These are phyloP conservation scores for Kodamaea kakaduensis DNA, from an alignment of 805 yeast genomes.

Conservation along the genomic window DNA sequence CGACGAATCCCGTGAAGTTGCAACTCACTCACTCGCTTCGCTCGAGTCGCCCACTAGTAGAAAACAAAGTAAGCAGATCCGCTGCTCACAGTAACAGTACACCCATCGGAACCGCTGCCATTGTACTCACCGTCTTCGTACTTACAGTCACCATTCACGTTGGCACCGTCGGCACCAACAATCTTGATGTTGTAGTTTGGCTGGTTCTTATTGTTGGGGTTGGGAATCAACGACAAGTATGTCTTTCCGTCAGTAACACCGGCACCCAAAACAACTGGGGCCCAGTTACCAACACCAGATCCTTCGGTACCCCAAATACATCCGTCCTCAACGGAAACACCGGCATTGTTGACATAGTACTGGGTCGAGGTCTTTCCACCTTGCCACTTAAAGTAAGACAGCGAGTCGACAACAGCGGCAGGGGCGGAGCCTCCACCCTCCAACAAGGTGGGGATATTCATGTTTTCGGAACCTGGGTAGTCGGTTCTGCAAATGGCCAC, in stretches of 20 bases:
- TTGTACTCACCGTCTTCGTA: constrained; percentile 41
- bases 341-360: constrained; percentile 74
- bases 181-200: constrained; percentile 44
- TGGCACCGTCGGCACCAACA: constrained; percentile 39
- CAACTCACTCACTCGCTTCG: no score
- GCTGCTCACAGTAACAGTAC: constrained; percentile 64
- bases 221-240: constrained; percentile 71
- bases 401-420: constrained; percentile 58
- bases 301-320: constrained; percentile 67
- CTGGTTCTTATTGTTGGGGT: constrained; percentile 58
- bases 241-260: constrained; percentile 60
- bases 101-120: constrained; percentile 67
- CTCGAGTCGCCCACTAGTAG: constrained; percentile 30
- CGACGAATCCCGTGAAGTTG: no score
- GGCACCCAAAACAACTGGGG: constrained; percentile 74
- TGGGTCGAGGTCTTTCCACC: constrained; percentile 66
- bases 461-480: constrained; percentile 79
- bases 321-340: constrained; percentile 64
- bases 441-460: constrained; percentile 69
- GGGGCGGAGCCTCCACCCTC: constrained; percentile 48
- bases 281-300: constrained; percentile 71
- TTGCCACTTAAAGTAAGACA: constrained; percentile 56
- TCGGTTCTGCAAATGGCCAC: constrained; percentile 75
- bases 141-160: constrained; percentile 38
- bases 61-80: constrained; percentile 63